A percentile compares a stretch with the other conserved stretches of the same genome.
phyloP scores from a whole-genome alignment of 495 filamentous ascomycete genomes.

The Chaetomium cochliodes region DNA sequence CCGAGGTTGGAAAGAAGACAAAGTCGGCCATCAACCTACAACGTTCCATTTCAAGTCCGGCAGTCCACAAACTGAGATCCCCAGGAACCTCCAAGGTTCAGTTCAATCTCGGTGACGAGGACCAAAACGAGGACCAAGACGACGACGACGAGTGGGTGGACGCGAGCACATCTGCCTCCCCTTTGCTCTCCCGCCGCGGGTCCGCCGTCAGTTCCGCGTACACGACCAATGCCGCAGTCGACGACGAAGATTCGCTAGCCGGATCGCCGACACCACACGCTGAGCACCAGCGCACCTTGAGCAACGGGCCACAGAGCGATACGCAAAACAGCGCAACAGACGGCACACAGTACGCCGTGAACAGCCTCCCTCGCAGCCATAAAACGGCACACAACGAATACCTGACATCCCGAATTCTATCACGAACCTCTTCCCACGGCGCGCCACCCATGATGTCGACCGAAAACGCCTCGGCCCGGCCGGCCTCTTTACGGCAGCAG shows the following conservation, averaged over 20 bases:
- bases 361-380: slow-evolving; percentile 33
- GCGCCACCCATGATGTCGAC: slow-evolving; percentile 60
- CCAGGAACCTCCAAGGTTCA: slow-evolving; percentile 45
- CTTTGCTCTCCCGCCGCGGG: slow-evolving; percentile 50
- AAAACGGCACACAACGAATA: slow-evolving; percentile 43
- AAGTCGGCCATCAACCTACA: slow-evolving; percentile 49
- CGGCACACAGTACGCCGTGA: slow-evolving; percentile 12
- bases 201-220: slow-evolving; percentile 45
- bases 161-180: slow-evolving; percentile 55
- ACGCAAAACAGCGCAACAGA: neutral
- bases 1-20: slow-evolving; percentile 47
- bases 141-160: slow-evolving; percentile 56
- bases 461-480: slow-evolving; percentile 51
- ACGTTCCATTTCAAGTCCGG: slow-evolving; percentile 44
- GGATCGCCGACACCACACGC: slow-evolving; percentile 7
- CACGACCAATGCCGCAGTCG: slow-evolving; percentile 30
- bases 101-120: slow-evolving; percentile 53
- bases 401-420: slow-evolving; percentile 59
- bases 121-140: slow-evolving; percentile 39
- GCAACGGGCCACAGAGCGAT: slow-evolving; percentile 6
- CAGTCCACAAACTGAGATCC: slow-evolving; percentile 39
- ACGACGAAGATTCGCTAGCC: slow-evolving; percentile 10
- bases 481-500: slow-evolving; percentile 39
- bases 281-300: neutral
- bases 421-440: slow-evolving; percentile 55